Percentiles rank a stretch among this genome's conserved stretches.
phyloP scores from a whole-genome alignment of 331 rosid genomes.

The Rhamnella rubrinervis region DNA sequence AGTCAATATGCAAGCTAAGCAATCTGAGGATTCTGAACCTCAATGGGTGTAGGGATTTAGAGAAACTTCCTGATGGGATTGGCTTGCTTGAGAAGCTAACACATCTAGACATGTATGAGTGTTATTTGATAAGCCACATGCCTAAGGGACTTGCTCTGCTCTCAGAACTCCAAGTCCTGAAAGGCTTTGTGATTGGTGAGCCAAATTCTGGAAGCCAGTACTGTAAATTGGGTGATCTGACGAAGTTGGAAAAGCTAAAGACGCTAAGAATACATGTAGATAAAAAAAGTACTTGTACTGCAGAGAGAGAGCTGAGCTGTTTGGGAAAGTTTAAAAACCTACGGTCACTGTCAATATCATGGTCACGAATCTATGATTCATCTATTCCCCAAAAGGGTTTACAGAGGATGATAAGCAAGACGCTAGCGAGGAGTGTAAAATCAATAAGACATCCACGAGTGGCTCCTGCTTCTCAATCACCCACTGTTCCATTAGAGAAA shows the following conservation, averaged over 20 bases:
- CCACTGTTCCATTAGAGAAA: neutral
- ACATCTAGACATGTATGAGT: conserved; percentile 49
- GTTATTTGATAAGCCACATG: conserved; percentile 45
- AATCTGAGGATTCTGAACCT: conserved; percentile 49
- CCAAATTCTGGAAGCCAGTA: neutral
- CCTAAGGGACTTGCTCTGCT: conserved; percentile 41
- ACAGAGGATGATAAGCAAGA: neutral
- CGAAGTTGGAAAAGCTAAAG: neutral
- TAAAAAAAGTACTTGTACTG: neutral
- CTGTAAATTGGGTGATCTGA: conserved; percentile 19
- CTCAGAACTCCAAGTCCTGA: conserved; percentile 38
- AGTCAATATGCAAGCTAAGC: conserved; percentile 24
- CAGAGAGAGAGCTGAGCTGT: neutral
- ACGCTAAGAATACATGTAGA: conserved; percentile 17
- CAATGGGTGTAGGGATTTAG: conserved; percentile 47
- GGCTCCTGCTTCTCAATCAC: neutral
- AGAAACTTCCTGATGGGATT: conserved; percentile 36
- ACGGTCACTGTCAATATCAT: conserved; percentile 16
- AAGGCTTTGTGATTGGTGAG: conserved; percentile 42
- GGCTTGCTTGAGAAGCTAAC: conserved; percentile 36
- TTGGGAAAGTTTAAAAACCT: conserved; percentile 3
- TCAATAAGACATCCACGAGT: neutral
- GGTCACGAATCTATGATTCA: conserved; percentile 7
- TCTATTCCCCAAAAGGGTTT: neutral
- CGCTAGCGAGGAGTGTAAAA: neutral